phyloP scores from a whole-genome alignment of 805 yeast genomes.

The Sugiyamaella smithiae region DNA sequence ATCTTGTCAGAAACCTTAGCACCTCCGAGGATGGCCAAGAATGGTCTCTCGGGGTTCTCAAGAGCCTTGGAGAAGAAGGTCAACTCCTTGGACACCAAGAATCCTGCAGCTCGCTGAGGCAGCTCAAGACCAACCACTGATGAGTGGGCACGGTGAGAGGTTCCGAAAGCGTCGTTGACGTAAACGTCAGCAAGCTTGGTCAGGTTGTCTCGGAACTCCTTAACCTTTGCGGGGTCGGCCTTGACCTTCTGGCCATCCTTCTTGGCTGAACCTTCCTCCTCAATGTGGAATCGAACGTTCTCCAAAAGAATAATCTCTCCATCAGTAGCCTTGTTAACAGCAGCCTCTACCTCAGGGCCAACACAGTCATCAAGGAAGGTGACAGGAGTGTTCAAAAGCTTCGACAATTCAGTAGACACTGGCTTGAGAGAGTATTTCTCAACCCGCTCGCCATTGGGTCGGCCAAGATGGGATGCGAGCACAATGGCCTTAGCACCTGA shows the following conservation, averaged over 20 bases:
- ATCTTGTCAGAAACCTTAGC: slow-evolving; percentile 99
- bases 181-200: slow-evolving; percentile 94
- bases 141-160: slow-evolving; percentile 99
- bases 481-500: slow-evolving; percentile 80
- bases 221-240: slow-evolving; percentile 83
- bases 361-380: slow-evolving; percentile 87
- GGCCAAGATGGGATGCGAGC: slow-evolving; percentile 96
- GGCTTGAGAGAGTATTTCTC: slow-evolving; percentile 91
- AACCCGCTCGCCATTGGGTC: slow-evolving; percentile 93
- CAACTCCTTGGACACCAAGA: slow-evolving; percentile 96
- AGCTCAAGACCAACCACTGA: slow-evolving; percentile 97
- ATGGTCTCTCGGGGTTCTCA: slow-evolving; percentile 97
- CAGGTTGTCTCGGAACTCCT: slow-evolving; percentile 82
- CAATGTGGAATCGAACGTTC: slow-evolving; percentile 98
- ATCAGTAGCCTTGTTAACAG: slow-evolving; percentile 65
- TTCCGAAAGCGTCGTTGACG: slow-evolving; percentile 97
- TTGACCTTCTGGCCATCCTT: slow-evolving; percentile 91
- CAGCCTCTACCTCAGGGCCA: slow-evolving; percentile 82
- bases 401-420: slow-evolving; percentile 83
- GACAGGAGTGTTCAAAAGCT: slow-evolving; percentile 71
- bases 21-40: slow-evolving; percentile 98
- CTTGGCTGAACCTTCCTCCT: slow-evolving; percentile 81
- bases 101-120: slow-evolving; percentile 97
- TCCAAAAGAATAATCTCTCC: slow-evolving; percentile 90
- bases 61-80: slow-evolving; percentile 96